Base-by-base conservation (phyloP, 23 red algal species). In the Gracilariopsis chorda region DNA sequence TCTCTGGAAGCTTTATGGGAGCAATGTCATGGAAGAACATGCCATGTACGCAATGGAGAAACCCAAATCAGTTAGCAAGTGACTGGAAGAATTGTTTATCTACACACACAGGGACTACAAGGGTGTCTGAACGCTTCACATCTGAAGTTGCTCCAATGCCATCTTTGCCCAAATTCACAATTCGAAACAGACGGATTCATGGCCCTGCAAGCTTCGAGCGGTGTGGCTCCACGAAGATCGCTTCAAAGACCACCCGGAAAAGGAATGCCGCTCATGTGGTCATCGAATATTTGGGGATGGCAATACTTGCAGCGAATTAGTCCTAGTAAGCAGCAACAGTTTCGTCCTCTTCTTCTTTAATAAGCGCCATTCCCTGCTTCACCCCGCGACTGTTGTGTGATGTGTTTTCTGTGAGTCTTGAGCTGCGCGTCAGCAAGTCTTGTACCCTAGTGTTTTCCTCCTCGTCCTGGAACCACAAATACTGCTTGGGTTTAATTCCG, bases 311-410 rank as follows among this genome's bases (percentile, higher is more conserved):
- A n/a, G n/a, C n/a, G n/a, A n/a, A 23, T 23, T n/a, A 10, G 17
- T 48, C 29, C 59, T 63, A 83, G 25, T 83, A 83, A 63, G 47
- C 78, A n/a, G 35, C 78, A 48, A 83, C 78, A 46, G 53, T 55
- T 63, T 87, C 71, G 48, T 89, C 84, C n/a, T n/a, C n/a, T 48
- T 89, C 84, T 23, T 89, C 71, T 27, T 78, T 78, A 43, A 89
- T 76, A 34, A 89, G 47, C 17, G 69, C 69, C 84, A 89, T 89
- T 25, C 84, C 84, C 84, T 78, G 68, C 63, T 89, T 89, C 34
- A 89, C 84, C 34, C 84, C 84, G 27, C 84, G 65, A 30, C 69
- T 78, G 67, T 89, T 89, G 43, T 77, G 69, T 0, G 69, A 78
- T 2, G 69, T 89, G 67, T 89, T 89, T 32, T 89, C 69, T 5